phyloP scores from a whole-genome alignment of 176 grass and related monocot genomes.

The Puya raimondii region DNA sequence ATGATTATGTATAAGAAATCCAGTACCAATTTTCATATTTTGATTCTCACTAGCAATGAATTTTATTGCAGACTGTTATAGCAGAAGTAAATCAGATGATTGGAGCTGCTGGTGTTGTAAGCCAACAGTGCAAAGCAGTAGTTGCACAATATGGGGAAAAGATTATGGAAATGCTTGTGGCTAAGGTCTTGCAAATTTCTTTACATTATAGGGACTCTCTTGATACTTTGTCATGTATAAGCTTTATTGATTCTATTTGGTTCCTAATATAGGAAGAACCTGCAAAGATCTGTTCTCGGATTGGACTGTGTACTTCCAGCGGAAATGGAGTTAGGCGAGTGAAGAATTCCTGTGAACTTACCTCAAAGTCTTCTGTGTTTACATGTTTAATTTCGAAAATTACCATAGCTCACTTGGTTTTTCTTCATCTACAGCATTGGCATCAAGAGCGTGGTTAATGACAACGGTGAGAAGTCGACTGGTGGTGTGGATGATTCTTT shows the following conservation, averaged over 20 bases:
- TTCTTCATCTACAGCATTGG: conserved; percentile 7
- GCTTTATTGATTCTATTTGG: not conserved
- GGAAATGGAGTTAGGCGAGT: conserved; percentile 24
- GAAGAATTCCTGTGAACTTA: not conserved
- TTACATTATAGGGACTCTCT: not conserved
- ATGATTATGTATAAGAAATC: too few relatives aligned
- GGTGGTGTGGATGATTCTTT: conserved; percentile 14
- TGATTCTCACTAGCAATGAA: not conserved
- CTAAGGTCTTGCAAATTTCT: conserved; percentile 21
- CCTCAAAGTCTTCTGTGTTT: not conserved
- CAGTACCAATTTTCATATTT: too few relatives aligned
- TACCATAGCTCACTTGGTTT: too few relatives aligned
- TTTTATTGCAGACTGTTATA: conserved; percentile 33
- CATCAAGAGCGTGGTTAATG: conserved; percentile 33
- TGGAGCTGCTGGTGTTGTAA: conserved; percentile 42
- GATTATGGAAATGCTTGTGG: conserved; percentile 33
- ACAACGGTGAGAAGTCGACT: not conserved
- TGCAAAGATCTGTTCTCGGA: conserved; percentile 32
- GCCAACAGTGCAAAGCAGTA: conserved; percentile 42
- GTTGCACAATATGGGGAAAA: conserved; percentile 37
- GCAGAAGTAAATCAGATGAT: conserved; percentile 41
- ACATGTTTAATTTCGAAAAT: not conserved
- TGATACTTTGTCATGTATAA: not conserved
- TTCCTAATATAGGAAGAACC: conserved; percentile 25
- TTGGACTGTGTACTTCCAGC: conserved; percentile 34